phyloP scores from a whole-genome alignment of 768 basidiomycete species.

The Naganishia vaughanmartiniae region DNA sequence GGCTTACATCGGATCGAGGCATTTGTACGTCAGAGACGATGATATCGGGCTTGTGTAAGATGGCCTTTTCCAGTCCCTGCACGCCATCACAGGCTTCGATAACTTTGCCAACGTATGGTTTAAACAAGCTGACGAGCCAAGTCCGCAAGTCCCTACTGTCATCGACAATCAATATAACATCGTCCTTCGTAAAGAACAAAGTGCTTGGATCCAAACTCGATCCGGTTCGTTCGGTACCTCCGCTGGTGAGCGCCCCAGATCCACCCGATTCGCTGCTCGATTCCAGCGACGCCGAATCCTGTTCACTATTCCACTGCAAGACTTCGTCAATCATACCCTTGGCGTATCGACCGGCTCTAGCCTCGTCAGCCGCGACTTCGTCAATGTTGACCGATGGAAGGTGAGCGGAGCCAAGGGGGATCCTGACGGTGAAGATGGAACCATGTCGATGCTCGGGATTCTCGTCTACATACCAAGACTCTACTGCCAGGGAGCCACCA shows the following conservation, averaged over 20 bases:
- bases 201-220: slow-evolving; percentile 26
- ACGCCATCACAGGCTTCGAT: slow-evolving; percentile 50
- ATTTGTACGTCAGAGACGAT: slow-evolving; percentile 53
- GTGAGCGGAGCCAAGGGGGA: slow-evolving; percentile 48
- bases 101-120: slow-evolving; percentile 50
- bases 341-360: slow-evolving; percentile 40
- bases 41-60: slow-evolving; percentile 40
- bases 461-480: slow-evolving; percentile 43
- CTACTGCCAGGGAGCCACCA: slow-evolving; percentile 49
- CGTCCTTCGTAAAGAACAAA: slow-evolving; percentile 50
- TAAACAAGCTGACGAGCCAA: slow-evolving; percentile 51
- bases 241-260: neutral
- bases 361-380: slow-evolving; percentile 17
- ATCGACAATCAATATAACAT: slow-evolving; percentile 51
- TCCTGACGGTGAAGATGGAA: slow-evolving; percentile 42
- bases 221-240: slow-evolving; percentile 24
- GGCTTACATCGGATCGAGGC: slow-evolving; percentile 34
- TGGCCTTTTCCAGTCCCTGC: slow-evolving; percentile 43
- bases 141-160: slow-evolving; percentile 51
- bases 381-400: slow-evolving; percentile 39
- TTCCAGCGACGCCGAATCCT: slow-evolving; percentile 36
- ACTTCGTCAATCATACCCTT: slow-evolving; percentile 54
- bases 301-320: slow-evolving; percentile 49
- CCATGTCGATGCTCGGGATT: slow-evolving; percentile 45
- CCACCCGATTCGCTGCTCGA: slow-evolving; percentile 31